Conservation (phyloP, 225 moss, liverwort and hornwort species). For the Takakia lepidozioides region DNA sequence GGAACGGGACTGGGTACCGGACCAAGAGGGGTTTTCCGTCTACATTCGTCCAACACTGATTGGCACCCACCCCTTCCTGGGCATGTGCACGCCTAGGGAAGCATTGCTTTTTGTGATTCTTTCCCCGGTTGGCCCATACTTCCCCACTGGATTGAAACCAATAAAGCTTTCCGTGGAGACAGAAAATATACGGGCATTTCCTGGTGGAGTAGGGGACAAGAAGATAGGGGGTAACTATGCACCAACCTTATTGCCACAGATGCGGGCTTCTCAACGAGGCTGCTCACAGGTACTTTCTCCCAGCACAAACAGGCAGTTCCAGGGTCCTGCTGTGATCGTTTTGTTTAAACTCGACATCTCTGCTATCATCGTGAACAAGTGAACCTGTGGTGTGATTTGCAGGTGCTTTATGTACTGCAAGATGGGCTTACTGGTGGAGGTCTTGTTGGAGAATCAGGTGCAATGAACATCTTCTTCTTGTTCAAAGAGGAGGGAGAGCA, state of each 20-base stretch:
- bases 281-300: slow-evolving; percentile 52
- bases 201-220: slow-evolving; percentile 69
- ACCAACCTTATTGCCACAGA: slow-evolving; percentile 55
- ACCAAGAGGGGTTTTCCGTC: slow-evolving; percentile 75
- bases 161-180: slow-evolving; percentile 69
- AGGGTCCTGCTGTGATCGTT: too few relatives aligned
- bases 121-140: slow-evolving; percentile 82
- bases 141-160: slow-evolving; percentile 57
- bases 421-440: slow-evolving; percentile 61
- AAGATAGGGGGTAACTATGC: slow-evolving; percentile 88
- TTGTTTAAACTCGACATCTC: too few relatives aligned
- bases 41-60: slow-evolving; percentile 78
- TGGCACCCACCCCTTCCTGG: slow-evolving; percentile 78
- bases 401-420: slow-evolving; percentile 67
- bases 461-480: slow-evolving; percentile 87
- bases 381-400: slow-evolving; percentile 10
- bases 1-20: slow-evolving; percentile 83
- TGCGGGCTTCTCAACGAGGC: slow-evolving; percentile 37
- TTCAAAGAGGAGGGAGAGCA: slow-evolving; percentile 38
- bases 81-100: slow-evolving; percentile 52
- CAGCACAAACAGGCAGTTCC: too few relatives aligned
- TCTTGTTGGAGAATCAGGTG: slow-evolving; percentile 64
- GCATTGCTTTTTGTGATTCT: slow-evolving; percentile 68
- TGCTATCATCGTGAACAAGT: too few relatives aligned
- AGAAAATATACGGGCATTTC: slow-evolving; percentile 68